Percentiles rank a stretch among this genome's conserved stretches.
phyloP scores from a whole-genome alignment of 495 filamentous ascomycete genomes.

The Ascodesmis nigricans region DNA sequence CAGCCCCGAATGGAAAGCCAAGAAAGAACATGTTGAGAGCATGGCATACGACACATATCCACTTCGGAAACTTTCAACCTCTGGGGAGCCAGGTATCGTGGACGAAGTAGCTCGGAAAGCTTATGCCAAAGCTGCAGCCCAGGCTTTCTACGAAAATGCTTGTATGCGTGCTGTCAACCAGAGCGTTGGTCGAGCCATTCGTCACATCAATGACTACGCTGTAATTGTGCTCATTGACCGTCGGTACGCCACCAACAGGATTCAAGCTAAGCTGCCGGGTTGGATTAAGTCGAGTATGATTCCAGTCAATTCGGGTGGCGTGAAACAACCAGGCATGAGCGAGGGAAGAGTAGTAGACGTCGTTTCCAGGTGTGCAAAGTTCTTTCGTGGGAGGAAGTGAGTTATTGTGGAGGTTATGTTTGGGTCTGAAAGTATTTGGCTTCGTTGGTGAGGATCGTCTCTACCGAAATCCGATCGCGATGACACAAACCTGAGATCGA shows the following conservation, averaged over 20 bases:
- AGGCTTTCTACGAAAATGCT: slow-evolving; percentile 82
- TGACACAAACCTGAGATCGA: too few relatives aligned
- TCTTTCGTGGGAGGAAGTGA: slow-evolving; percentile 31
- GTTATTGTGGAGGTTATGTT: not conserved
- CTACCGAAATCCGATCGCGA: too few relatives aligned
- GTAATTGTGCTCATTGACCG: slow-evolving; percentile 68
- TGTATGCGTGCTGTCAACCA: slow-evolving; percentile 97
- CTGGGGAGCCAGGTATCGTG: too few relatives aligned
- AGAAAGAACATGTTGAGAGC: slow-evolving; percentile 65
- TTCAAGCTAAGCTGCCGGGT: slow-evolving; percentile 57
- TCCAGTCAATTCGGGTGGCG: slow-evolving; percentile 4
- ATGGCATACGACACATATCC: slow-evolving; percentile 25
- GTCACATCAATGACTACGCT: slow-evolving; percentile 74
- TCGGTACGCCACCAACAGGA: slow-evolving; percentile 44
- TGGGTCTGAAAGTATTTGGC: too few relatives aligned
- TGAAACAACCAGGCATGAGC: too few relatives aligned
- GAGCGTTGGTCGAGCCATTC: slow-evolving; percentile 77
- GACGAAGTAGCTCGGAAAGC: not conserved
- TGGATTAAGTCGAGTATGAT: slow-evolving; percentile 58
- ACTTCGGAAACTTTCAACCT: too few relatives aligned
- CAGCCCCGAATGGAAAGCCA: slow-evolving; percentile 78
- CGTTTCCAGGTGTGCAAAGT: slow-evolving; percentile 32
- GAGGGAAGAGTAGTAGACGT: slow-evolving; percentile 30
- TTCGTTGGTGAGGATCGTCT: too few relatives aligned
- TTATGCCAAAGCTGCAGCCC: slow-evolving; percentile 40